Percentiles rank a stretch among this genome's conserved stretches.
phyloP scores from a whole-genome alignment of 2,329 filamentous ascomycete genomes.

The Fusarium transvaalense region DNA sequence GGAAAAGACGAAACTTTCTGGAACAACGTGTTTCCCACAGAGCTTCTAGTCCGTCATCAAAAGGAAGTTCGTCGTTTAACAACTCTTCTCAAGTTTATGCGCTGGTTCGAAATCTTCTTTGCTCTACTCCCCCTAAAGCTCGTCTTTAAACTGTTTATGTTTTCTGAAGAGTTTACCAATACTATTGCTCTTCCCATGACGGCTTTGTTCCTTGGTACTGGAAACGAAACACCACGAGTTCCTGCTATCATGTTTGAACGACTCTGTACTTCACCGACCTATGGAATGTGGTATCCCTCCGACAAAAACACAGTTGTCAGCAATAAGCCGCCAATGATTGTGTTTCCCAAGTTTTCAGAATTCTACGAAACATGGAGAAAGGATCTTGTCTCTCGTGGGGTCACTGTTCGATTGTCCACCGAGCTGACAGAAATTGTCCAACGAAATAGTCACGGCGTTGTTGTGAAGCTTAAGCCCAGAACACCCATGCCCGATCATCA shows the following conservation, averaged over 20 bases:
- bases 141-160: conserved; percentile 23
- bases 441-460: conserved; percentile 18
- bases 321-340: conserved; percentile 34
- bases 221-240: conserved; percentile 28
- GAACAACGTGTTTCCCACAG: conserved; percentile 31
- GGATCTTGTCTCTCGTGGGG: conserved; percentile 26
- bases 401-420: conserved; percentile 13
- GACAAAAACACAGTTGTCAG: conserved; percentile 23
- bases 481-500: conserved; percentile 29
- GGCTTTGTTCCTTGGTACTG: conserved; percentile 25
- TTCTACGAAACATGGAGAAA: conserved; percentile 25
- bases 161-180: conserved; percentile 35
- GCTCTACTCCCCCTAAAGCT: conserved; percentile 15
- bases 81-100: conserved; percentile 33
- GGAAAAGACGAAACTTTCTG: conserved; percentile 33
- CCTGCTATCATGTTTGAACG: conserved; percentile 35
- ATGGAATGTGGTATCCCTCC: conserved; percentile 36
- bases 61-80: conserved; percentile 30
- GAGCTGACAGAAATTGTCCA: conserved; percentile 33
- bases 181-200: conserved; percentile 32
- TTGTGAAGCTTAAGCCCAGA: conserved; percentile 24
- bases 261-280: conserved; percentile 21
- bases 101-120: conserved; percentile 36
- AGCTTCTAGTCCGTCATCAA: conserved; percentile 17
- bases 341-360: conserved; percentile 32